phyloP scores from a whole-genome alignment of 2,329 filamentous ascomycete species.

The Dothiorella sarmentorum region DNA sequence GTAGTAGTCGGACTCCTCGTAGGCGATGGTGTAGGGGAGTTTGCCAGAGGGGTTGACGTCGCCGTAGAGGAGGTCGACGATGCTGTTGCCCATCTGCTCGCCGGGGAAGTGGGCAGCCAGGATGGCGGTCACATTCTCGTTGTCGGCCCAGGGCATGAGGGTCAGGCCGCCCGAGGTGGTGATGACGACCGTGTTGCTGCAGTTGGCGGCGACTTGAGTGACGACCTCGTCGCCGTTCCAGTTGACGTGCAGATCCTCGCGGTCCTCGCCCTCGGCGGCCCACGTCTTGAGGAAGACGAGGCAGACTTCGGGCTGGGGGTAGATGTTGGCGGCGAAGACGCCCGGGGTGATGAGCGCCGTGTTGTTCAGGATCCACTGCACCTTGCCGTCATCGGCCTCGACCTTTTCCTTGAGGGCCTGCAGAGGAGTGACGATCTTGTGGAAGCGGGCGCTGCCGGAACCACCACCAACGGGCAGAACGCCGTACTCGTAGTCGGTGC shows the following conservation, averaged over 20 bases:
- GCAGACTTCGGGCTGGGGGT: slow-evolving; percentile 43
- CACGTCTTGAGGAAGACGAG: slow-evolving; percentile 59
- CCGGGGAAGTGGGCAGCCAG: slow-evolving; percentile 31
- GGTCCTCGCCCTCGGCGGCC: slow-evolving; percentile 45
- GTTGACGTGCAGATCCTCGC: slow-evolving; percentile 38
- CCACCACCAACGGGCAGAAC: slow-evolving; percentile 45
- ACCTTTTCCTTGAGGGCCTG: slow-evolving; percentile 39
- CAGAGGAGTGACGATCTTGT: slow-evolving; percentile 39
- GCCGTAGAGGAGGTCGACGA: slow-evolving; percentile 77
- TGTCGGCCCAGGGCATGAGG: slow-evolving; percentile 40
- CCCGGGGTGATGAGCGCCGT: slow-evolving; percentile 3
- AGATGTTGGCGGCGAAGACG: slow-evolving; percentile 23
- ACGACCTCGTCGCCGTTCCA: slow-evolving; percentile 33
- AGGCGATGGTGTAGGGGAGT: slow-evolving; percentile 82
- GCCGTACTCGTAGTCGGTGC: slow-evolving; percentile 33
- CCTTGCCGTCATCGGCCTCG: background rate
- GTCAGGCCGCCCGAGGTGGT: slow-evolving; percentile 44
- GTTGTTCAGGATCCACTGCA: slow-evolving; percentile 19
- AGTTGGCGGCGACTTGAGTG: slow-evolving; percentile 40
- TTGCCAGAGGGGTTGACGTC: slow-evolving; percentile 73
- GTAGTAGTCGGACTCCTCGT: slow-evolving; percentile 57
- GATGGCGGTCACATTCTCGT: slow-evolving; percentile 35
- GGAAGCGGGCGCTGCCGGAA: slow-evolving; percentile 38
- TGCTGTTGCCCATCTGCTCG: slow-evolving; percentile 72
- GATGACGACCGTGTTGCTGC: slow-evolving; percentile 52